Base-by-base conservation (phyloP, 2,329 filamentous ascomycete genomes). In the Colletotrichum sp. region DNA sequence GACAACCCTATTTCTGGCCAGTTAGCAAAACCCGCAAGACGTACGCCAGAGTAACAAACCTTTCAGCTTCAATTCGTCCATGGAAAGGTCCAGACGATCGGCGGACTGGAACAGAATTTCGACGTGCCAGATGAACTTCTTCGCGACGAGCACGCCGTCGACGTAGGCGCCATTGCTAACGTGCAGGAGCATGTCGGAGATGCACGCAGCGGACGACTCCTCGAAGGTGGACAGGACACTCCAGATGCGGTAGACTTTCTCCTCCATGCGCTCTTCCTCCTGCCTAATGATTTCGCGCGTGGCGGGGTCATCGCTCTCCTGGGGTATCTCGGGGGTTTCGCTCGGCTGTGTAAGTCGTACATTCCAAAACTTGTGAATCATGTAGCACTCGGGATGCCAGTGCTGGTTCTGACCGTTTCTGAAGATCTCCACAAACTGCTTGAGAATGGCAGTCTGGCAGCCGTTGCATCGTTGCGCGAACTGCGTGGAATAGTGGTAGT, bases 321-420 rank as follows among this genome's bases (percentile, higher is more conserved):
- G 82, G 24, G 84, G 78, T 34, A 84, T 85, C 72, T 89, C 86
- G 44, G 88, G 82, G 13, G 85, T 83, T 73, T 92, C 89, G 55
- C 90, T 89, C 13, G 91, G 89, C 30, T 92, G 90, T 13, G 93
- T 92, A 49, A 99, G 89, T 68, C 97, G 93, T 76, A 99, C 97
- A 83, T 99, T 99, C 97, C 97, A 99, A 86, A 99, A 99, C 82
- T 99, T 99, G 87, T 99, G 97, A 78, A 99, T 99, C 97, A 99
- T 99, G 86, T 99, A 99, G 85, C 97, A 99, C 86, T 99, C 97
- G 3, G 97, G 97, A 83, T 99, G 97, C 97, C 97, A 99, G 84
- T 99, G 97, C 82, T 99, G 97, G 83, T 99, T 98, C 83, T 98
- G 95, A 3, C 96, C 96, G 85, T 99, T 99, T 80, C 97, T 94